Conservation (phyloP, 2,329 filamentous ascomycete genomes). For the Botryotinia calthae region DNA sequence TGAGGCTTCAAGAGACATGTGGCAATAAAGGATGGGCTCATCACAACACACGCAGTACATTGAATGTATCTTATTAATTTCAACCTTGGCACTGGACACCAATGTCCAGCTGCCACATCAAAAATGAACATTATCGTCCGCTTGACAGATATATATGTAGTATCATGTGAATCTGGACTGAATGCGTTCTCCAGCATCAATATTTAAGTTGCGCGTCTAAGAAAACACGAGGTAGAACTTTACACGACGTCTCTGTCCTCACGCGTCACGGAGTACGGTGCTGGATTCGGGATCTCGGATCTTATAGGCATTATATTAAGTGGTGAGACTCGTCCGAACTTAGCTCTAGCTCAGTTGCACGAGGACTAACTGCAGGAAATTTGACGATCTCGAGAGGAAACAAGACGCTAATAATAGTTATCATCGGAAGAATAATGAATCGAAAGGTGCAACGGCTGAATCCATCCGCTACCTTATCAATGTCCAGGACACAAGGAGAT, state of each 20-base stretch:
- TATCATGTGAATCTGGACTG: not conserved
- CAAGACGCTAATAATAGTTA: slow-evolving; percentile 2
- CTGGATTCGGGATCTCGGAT: not conserved
- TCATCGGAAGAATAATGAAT: slow-evolving; percentile 11
- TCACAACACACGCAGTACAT: not conserved
- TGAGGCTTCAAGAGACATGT: not conserved
- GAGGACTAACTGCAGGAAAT: not conserved
- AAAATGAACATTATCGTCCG: not conserved
- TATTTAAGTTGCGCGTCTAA: not conserved
- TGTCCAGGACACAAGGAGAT: not conserved
- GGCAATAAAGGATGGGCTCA: not conserved
- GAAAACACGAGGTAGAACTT: not conserved
- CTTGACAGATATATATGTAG: not conserved
- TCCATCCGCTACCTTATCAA: not conserved
- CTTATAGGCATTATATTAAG: not conserved
- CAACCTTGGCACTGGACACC: not conserved
- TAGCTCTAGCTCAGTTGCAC: slow-evolving; percentile 2
- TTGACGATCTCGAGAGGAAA: slow-evolving; percentile 5
- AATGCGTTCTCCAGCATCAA: not conserved
- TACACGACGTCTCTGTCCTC: not conserved
- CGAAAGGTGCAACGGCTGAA: slow-evolving; percentile 3
- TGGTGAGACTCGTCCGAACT: slow-evolving; percentile 7
- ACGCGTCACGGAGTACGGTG: not conserved
- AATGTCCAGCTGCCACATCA: not conserved
- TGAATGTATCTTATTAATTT: not conserved